Base-by-base conservation (phyloP, 2,329 filamentous ascomycete genomes). In the Penicillium concentricum region DNA sequence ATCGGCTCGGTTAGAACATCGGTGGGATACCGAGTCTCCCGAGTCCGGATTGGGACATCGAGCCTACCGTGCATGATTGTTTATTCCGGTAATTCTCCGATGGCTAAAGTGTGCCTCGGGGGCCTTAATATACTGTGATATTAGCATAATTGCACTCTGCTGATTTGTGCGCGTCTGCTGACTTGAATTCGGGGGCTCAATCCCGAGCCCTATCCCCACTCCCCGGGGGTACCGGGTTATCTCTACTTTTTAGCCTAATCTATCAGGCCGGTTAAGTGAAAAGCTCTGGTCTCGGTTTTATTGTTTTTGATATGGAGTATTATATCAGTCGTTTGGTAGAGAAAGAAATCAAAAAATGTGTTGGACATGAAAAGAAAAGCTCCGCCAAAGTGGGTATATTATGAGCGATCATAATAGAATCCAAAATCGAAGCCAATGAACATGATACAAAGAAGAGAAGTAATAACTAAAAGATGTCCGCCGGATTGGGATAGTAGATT, bases 1-100 rank as follows among this genome's bases (percentile, higher is more conserved):
- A 55, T 58, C 56, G 56, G 56, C 50, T 57, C 54, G 56, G 51
- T 45, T 45, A 58, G 34, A 30, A 45, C 26, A 30, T 51, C 43
- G 50, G 43, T 32, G 51, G 45, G 34, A 58, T 58, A 47, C 56
- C 56, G 56, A 58, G 45, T 54, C 20, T 51, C 24, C 56, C 56
- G 56, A 45, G 44, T 38, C 32, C 35, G 32, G 38, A 56, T 56
- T 22, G 39, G 49, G 54, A 46, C 34, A 43, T 51, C 20, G 15
- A 51, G 38, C 20, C 22, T 24, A 44, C 50, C 22, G 50, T 41
- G 48, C 54, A 51, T 18, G 47, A 44, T 13, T 18, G 7, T 55
- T 58, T 42, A 42, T 34, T 45, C 56, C 45, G 44, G 39, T n/a
- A 28, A 28, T 22, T 44, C 28, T 26, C 54, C 54, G 51, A 18